phyloP scores from a whole-genome alignment of 495 filamentous ascomycete genomes.

The Diplogelasinospora grovesii region DNA sequence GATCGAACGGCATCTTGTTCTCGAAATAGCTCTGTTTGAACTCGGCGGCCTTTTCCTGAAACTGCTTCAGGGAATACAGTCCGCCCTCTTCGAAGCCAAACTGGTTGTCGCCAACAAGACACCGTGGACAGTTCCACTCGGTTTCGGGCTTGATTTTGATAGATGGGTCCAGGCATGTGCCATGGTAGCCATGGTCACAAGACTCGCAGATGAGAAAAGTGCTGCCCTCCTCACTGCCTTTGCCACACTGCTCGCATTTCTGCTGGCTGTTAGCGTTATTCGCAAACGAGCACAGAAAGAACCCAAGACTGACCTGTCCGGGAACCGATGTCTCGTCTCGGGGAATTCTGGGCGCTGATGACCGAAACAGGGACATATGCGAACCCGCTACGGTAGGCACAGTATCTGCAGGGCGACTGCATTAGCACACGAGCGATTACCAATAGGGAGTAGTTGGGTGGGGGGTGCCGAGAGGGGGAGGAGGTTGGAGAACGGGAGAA shows the following conservation, averaged over 20 bases:
- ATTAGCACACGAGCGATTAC: slow-evolving; percentile 31
- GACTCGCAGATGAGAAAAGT: slow-evolving; percentile 82
- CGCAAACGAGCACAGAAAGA: no score
- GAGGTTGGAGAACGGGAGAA: not conserved
- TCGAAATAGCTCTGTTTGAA: slow-evolving; percentile 95
- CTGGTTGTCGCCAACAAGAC: slow-evolving; percentile 91
- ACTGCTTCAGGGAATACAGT: slow-evolving; percentile 90
- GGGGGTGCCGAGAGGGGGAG: not conserved
- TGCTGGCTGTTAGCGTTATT: slow-evolving; percentile 35
- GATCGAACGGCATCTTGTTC: slow-evolving; percentile 83
- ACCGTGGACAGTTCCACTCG: slow-evolving; percentile 96
- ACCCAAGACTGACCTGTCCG: slow-evolving; percentile 59
- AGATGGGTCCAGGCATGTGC: slow-evolving; percentile 79
- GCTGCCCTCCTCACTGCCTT: slow-evolving; percentile 52
- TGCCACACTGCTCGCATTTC: slow-evolving; percentile 86
- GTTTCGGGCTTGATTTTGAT: slow-evolving; percentile 70
- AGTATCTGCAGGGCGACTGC: slow-evolving; percentile 51
- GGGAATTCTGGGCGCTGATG: slow-evolving; percentile 63
- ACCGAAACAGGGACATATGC: slow-evolving; percentile 91
- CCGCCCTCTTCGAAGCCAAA: slow-evolving; percentile 98
- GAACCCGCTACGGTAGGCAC: slow-evolving; percentile 89
- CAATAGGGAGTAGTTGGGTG: slow-evolving; percentile 6
- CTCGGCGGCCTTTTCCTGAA: slow-evolving; percentile 89
- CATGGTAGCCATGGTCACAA: slow-evolving; percentile 87
- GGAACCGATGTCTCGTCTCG: slow-evolving; percentile 59